These are phyloP conservation scores for Tetragonia tetragonoides DNA, from an alignment of 148 eudicot species.

Conservation along the genomic window DNA sequence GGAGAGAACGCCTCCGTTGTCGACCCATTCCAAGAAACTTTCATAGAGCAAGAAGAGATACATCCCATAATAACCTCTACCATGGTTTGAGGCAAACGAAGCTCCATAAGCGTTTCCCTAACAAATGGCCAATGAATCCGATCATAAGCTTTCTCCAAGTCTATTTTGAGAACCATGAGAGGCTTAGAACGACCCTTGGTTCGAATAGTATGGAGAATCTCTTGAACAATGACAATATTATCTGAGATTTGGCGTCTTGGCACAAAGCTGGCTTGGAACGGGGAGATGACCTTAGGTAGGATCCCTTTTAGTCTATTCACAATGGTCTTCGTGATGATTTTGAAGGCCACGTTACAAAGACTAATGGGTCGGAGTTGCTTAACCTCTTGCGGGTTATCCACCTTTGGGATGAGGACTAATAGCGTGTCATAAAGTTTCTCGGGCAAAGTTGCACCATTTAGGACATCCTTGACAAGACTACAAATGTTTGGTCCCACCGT, in stretches of 20 bases:
- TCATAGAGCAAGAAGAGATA: not conserved
- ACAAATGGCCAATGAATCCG: not conserved
- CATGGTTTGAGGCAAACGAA: not conserved
- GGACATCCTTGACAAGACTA: not conserved
- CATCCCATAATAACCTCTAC: not conserved
- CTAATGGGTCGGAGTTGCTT: slow-evolving; percentile 1
- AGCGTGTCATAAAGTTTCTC: not conserved
- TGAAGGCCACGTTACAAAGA: not conserved
- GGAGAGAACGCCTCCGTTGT: not conserved
- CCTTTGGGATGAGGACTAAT: not conserved
- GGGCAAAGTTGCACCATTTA: not conserved
- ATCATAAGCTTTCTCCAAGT: not conserved
- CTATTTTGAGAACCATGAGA: not conserved
- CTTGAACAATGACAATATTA: not conserved
- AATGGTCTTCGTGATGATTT: not conserved
- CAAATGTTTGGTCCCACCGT: not conserved
- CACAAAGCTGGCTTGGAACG: not conserved
- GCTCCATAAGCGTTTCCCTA: not conserved
- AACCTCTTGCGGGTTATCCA: not conserved
- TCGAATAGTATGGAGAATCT: not conserved
- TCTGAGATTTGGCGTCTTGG: not conserved
- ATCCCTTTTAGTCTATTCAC: not conserved
- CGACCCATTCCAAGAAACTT: not conserved
- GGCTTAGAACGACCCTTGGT: not conserved
- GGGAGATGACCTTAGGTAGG: not conserved